Base-by-base conservation (phyloP, 257 asterid genomes). In the Salvia splendens region DNA sequence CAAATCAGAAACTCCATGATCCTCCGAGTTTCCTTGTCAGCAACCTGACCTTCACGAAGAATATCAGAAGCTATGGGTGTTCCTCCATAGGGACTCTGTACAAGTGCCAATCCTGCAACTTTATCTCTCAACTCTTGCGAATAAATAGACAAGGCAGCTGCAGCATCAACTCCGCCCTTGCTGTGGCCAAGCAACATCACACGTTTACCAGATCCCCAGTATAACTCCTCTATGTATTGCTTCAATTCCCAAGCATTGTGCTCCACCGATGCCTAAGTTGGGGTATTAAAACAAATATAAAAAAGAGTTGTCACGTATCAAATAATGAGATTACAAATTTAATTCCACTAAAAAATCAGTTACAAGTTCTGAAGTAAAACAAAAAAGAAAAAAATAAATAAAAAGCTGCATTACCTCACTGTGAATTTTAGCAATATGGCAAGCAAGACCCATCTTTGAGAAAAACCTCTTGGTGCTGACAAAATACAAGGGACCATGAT, bases 131-230 rank as follows among this genome's bases (percentile, higher is more conserved):
- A 74, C 52, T 86, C 97, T 61, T 69, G 59, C 15, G 82, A 78
- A 80, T 93, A 93, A 61, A 86, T 85, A 17, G 96, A 88, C 79
- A 93, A 75, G 61, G 99, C 97, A 56, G 99, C 99, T 7, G 97
- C 92, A 57, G 95, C 97, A 79, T 93, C 99, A 40, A 93, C 90
- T 62, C 99, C 99, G 15, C 97, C 97, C 68, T 93, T 93, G 79
- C 99, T 90, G 80, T 90, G 99, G 65, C 96, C 99, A 35, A 93
- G 91, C 84, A 93, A 71, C 96, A 93, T 83, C 65, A 93, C 88
- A 55, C 82, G 87, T 67, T 93, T 93, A 20, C 95, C 95, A 1
- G 95, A 86, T 9, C 99, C 99, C 99, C 99, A 90, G 67, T 88
- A 87, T 42, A 93, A 80, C 79, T 90, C 99, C 78, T 90, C 99